Evolutionary conservation across 441 rosid species (phyloP).

Genomic region (Lepidium campestre): DNA sequence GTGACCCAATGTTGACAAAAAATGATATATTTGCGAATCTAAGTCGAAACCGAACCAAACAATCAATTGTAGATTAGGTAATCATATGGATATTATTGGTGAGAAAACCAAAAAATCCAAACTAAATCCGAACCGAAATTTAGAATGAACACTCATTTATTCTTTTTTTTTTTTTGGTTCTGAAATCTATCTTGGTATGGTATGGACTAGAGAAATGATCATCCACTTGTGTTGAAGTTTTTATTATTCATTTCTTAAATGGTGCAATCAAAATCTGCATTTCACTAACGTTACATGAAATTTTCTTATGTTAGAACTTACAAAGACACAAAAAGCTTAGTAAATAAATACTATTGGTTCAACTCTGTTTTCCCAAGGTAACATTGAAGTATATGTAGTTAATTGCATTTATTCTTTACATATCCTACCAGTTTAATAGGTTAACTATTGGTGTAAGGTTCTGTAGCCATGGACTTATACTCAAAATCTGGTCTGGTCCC

Average conservation of each 20-base stretch:
- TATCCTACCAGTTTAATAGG: slow-evolving; percentile 46
- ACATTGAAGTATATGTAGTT: background rate
- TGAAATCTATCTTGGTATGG: too few species aligned
- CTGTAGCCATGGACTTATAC: slow-evolving; percentile 83
- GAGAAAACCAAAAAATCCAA: too few species aligned
- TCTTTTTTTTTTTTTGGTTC: too few species aligned
- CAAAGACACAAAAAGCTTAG: background rate
- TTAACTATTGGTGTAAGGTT: slow-evolving; percentile 50
- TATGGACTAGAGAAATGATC: background rate
- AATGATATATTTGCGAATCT: too few species aligned
- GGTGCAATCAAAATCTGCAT: slow-evolving; percentile 5
- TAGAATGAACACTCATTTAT: too few species aligned
- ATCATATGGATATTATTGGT: too few species aligned
- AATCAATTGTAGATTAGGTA: too few species aligned
- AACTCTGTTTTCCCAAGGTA: background rate
- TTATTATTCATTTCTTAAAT: background rate
- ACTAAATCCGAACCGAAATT: too few species aligned
- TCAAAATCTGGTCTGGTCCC: slow-evolving; percentile 55
- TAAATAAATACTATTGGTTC: background rate
- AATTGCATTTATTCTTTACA: background rate
- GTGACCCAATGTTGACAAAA: too few species aligned
- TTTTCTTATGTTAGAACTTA: background rate
- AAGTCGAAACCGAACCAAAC: too few species aligned
- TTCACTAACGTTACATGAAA: background rate
- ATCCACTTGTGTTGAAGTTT: background rate